Conservation (phyloP, 305 asterid species). For the Striga hermonthica region DNA sequence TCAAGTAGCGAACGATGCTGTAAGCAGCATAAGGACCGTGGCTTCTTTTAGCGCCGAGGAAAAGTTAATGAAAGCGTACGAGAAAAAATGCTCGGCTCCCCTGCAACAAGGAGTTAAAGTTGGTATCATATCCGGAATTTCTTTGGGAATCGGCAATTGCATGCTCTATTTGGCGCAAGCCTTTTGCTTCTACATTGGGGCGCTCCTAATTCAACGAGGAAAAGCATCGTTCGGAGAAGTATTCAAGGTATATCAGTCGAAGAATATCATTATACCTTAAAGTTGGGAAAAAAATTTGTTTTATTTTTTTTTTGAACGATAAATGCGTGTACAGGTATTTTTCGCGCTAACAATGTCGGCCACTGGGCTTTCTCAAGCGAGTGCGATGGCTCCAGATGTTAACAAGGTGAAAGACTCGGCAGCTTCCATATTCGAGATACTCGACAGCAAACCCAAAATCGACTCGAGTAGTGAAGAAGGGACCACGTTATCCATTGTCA, state of each 20-base stretch:
- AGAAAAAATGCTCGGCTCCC: conserved; percentile 66
- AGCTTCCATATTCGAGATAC: conserved; percentile 51
- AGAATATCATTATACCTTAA: too few species aligned
- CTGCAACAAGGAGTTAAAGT: conserved; percentile 52
- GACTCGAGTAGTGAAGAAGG: conserved; percentile 51
- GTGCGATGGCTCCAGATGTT: conserved; percentile 48
- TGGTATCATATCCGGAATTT: conserved; percentile 60
- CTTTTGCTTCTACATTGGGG: conserved; percentile 73
- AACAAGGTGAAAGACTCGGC: conserved; percentile 50
- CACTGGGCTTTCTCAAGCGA: conserved; percentile 55
- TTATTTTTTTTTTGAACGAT: too few species aligned
- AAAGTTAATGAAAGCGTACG: conserved; percentile 58
- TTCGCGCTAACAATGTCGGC: conserved; percentile 62
- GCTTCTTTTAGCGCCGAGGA: conserved; percentile 83
- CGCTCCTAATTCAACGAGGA: conserved; percentile 50
- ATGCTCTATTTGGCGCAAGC: conserved; percentile 53
- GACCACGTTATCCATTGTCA: conserved; percentile 32
- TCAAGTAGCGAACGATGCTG: conserved; percentile 85
- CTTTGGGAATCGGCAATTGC: conserved; percentile 52
- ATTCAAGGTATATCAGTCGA: conserved; percentile 42
- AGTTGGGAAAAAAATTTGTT: too few species aligned
- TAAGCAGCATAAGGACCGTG: conserved; percentile 78
- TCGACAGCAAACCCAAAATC: conserved; percentile 47
- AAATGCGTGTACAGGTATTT: conserved; percentile 44
- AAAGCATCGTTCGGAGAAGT: conserved; percentile 58